Conservation (phyloP, 345 rosid genomes). For the Viola odorata region DNA sequence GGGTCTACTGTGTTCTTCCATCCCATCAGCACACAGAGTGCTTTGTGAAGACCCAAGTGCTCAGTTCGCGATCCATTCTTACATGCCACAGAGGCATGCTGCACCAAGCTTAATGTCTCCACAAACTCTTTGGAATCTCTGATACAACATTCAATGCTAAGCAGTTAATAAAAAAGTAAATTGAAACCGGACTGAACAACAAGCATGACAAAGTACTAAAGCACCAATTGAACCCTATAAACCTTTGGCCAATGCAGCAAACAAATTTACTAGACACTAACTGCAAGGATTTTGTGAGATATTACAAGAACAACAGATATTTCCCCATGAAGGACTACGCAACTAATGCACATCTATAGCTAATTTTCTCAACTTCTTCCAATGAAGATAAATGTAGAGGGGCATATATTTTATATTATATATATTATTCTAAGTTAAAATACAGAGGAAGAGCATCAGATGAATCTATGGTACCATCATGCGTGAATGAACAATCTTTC, state of each 20-base stretch:
- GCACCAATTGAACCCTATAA: slow-evolving; percentile 4
- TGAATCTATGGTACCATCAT: too few relatives aligned
- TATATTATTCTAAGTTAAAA: too few relatives aligned
- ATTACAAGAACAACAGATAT: not conserved
- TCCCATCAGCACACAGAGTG: slow-evolving; percentile 50
- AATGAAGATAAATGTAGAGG: too few relatives aligned
- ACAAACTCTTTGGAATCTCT: slow-evolving; percentile 37
- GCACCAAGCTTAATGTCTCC: slow-evolving; percentile 33
- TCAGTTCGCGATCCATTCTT: slow-evolving; percentile 30
- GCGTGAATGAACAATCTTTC: too few relatives aligned
- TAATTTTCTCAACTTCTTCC: too few relatives aligned
- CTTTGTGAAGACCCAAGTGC: slow-evolving; percentile 53
- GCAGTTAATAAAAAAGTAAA: slow-evolving; percentile 2
- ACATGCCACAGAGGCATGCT: slow-evolving; percentile 30
- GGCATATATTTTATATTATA: too few relatives aligned
- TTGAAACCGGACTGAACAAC: slow-evolving; percentile 1
- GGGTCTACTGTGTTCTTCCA: slow-evolving; percentile 26
- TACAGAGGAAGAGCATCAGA: too few relatives aligned
- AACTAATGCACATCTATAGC: too few relatives aligned
- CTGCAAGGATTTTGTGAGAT: not conserved
- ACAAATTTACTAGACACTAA: not conserved
- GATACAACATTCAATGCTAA: slow-evolving; percentile 8
- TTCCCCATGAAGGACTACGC: too few relatives aligned
- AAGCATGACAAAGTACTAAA: not conserved
- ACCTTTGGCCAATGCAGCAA: not conserved